phyloP scores from a whole-genome alignment of 73 alveolate genomes.

The Loxodes magnus region DNA sequence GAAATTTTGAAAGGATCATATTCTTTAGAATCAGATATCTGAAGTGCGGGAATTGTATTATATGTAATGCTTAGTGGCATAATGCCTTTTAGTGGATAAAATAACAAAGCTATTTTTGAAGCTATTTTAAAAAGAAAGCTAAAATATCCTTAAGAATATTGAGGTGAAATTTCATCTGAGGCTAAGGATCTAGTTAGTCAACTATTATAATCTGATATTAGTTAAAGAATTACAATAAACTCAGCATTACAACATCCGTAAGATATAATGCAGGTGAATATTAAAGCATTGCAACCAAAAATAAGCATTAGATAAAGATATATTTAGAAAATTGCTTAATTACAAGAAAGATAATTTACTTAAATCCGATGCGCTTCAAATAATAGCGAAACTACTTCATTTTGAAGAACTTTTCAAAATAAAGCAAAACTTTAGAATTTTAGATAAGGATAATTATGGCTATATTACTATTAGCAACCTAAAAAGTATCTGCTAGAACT shows the following conservation, averaged over 20 bases:
- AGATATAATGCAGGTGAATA: slow-evolving; percentile 25
- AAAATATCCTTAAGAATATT: slow-evolving; percentile 21
- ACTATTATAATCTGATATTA: slow-evolving; percentile 50
- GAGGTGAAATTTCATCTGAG: slow-evolving; percentile 15
- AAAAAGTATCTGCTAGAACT: not conserved
- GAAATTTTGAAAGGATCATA: slow-evolving; percentile 32
- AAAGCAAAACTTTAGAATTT: not conserved
- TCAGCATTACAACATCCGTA: slow-evolving; percentile 53
- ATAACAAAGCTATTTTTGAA: not conserved
- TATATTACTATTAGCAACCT: not conserved
- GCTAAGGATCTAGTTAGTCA: slow-evolving; percentile 54
- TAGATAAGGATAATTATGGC: not conserved
- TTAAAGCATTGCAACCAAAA: no score
- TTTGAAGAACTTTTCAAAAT: no score
- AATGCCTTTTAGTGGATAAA: slow-evolving; percentile 30
- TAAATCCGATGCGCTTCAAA: no score
- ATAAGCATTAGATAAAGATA: no score
- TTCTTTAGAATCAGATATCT: slow-evolving; percentile 20
- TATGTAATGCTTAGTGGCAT: slow-evolving; percentile 28
- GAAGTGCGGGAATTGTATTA: slow-evolving; percentile 38
- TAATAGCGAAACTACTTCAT: no score
- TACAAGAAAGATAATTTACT: no score
- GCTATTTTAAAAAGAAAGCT: not conserved
- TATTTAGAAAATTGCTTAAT: no score
- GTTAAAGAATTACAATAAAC: slow-evolving; percentile 32